phyloP scores from a whole-genome alignment of 345 rosid species.

The Ricinus communis region DNA sequence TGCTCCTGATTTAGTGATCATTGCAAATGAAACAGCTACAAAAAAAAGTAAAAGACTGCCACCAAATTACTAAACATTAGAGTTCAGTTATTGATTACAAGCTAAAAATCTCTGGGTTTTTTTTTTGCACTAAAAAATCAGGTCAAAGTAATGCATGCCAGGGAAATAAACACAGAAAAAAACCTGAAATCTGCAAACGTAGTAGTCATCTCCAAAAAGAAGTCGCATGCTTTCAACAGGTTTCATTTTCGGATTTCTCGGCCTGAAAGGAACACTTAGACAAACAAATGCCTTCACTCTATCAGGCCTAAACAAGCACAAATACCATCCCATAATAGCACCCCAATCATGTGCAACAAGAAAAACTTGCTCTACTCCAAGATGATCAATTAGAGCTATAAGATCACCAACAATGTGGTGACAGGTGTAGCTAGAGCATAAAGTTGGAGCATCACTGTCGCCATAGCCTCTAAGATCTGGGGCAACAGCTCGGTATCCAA shows the following conservation, averaged over 20 bases:
- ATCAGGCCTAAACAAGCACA: constrained; percentile 73
- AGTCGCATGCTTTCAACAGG: constrained; percentile 54
- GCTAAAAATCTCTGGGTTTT: no score
- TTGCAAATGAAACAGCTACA: no score
- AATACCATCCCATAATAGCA: constrained; percentile 67
- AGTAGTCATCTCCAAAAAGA: constrained; percentile 74
- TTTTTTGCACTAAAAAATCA: background rate
- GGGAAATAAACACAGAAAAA: background rate
- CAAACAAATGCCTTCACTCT: constrained; percentile 57
- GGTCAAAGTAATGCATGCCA: background rate
- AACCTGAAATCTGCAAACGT: constrained; percentile 88
- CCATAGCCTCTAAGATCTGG: constrained; percentile 88
- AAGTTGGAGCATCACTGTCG: constrained; percentile 53
- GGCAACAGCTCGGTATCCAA: constrained; percentile 64
- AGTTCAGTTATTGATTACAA: background rate
- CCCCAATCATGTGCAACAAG: constrained; percentile 87
- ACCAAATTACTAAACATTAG: no score
- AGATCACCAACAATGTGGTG: constrained; percentile 63
- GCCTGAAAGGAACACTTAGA: constrained; percentile 64
- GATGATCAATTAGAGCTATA: constrained; percentile 52
- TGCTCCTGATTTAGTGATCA: no score
- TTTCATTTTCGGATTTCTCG: constrained; percentile 58
- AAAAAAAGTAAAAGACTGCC: no score
- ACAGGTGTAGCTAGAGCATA: constrained; percentile 51
- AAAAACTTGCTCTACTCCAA: constrained; percentile 55